Evolutionary conservation across 2,329 filamentous ascomycete species (phyloP).

Genomic region (Mycocentrospora acerina): DNA sequence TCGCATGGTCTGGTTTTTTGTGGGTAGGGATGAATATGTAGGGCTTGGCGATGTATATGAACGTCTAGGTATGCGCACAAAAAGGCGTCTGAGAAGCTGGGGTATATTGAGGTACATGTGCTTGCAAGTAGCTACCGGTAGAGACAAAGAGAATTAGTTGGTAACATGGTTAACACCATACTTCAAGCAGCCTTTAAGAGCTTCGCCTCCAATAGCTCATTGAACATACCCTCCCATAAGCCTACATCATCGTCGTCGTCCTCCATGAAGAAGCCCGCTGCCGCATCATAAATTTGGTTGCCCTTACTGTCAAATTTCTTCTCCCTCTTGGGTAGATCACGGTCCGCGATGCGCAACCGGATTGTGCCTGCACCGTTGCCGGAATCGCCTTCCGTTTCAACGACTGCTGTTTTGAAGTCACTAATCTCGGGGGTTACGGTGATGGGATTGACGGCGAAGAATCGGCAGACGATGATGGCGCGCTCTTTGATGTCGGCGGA

Average conservation of each 20-base stretch:
- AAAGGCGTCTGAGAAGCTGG: too few species aligned
- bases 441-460: slow-evolving; percentile 60
- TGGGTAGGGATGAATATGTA: too few species aligned
- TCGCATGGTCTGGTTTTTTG: too few species aligned
- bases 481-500: slow-evolving; percentile 55
- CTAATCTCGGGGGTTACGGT: slow-evolving; percentile 65
- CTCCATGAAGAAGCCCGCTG: slow-evolving; percentile 41
- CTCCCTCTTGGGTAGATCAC: slow-evolving; percentile 62
- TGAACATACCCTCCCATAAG: slow-evolving; percentile 27
- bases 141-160: background rate
- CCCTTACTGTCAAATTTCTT: slow-evolving; percentile 69
- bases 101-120: too few species aligned
- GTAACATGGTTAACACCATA: background rate
- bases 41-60: too few species aligned
- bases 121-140: too few species aligned
- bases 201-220: slow-evolving; percentile 32
- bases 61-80: too few species aligned
- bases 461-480: slow-evolving; percentile 69
- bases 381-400: slow-evolving; percentile 54
- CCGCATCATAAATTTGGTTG: slow-evolving; percentile 70
- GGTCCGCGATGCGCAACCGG: slow-evolving; percentile 65
- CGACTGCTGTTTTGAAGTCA: slow-evolving; percentile 62
- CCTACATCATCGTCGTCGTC: slow-evolving; percentile 30
- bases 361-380: slow-evolving; percentile 54
- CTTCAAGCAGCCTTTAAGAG: slow-evolving; percentile 25